Evolutionary conservation across 345 rosid genomes (phyloP).

Genomic region (Salix purpurea): DNA sequence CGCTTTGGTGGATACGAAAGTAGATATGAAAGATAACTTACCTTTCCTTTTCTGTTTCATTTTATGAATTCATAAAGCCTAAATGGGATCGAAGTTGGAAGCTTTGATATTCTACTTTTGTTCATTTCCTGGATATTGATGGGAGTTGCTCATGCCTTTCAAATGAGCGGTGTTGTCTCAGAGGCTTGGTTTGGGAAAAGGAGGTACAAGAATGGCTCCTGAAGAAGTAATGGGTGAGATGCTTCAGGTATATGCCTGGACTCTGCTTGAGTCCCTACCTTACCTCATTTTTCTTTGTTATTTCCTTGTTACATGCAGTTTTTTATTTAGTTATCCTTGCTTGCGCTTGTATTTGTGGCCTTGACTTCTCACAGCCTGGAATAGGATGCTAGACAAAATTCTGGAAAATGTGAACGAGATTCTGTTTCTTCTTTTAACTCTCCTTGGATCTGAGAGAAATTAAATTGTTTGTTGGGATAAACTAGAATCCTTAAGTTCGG

Average conservation of each 20-base stretch:
- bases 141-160: slow-evolving; percentile 29
- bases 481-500: neutral
- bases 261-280: neutral
- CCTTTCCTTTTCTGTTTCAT: neutral
- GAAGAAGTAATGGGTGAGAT: slow-evolving; percentile 77
- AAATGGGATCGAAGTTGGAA: neutral
- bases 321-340: neutral
- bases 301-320: neutral
- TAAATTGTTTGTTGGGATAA: neutral
- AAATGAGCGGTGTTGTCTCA: slow-evolving; percentile 73
- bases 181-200: slow-evolving; percentile 94
- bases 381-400: neutral
- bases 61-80: neutral
- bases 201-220: slow-evolving; percentile 90
- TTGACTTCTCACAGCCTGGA: neutral
- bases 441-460: neutral
- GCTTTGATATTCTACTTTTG: neutral
- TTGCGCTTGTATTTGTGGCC: neutral
- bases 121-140: slow-evolving; percentile 23
- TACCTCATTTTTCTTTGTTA: neutral
- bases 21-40: slow-evolving; percentile 71
- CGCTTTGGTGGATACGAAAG: slow-evolving; percentile 69
- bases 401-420: neutral
- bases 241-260: slow-evolving; percentile 47
- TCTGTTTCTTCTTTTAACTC: neutral